Evolutionary conservation across 345 rosid genomes (phyloP).

Genomic region (Zanthoxylum bungeanum): DNA sequence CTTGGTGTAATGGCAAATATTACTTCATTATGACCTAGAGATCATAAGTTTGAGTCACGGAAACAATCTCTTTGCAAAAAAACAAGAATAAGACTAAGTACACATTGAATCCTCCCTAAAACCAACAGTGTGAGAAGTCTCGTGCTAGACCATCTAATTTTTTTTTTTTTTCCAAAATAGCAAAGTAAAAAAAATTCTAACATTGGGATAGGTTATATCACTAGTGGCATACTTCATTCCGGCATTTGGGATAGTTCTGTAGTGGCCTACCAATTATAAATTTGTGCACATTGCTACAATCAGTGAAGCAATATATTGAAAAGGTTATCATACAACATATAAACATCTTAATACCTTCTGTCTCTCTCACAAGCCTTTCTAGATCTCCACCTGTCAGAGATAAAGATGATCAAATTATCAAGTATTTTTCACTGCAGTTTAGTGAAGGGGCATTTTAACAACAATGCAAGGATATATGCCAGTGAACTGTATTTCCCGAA

Average conservation of each 20-base stretch:
- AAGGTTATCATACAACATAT: background rate
- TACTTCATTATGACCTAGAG: too few species aligned
- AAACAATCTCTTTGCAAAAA: too few species aligned
- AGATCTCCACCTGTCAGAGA: constrained; percentile 58
- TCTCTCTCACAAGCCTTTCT: constrained; percentile 72
- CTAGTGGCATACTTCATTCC: background rate
- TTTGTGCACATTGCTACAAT: background rate
- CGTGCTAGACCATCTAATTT: too few species aligned
- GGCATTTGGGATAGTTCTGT: too few species aligned
- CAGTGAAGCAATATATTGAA: background rate
- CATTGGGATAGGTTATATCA: background rate
- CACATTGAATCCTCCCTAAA: too few species aligned
- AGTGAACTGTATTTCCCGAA: background rate
- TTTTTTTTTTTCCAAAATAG: background rate
- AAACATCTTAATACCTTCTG: constrained; percentile 66
- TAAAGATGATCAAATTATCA: constrained; percentile 11
- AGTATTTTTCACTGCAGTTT: background rate
- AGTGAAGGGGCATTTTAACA: constrained; percentile 1
- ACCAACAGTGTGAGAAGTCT: too few species aligned
- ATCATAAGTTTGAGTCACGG: too few species aligned
- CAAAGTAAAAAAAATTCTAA: background rate
- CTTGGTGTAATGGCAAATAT: too few species aligned
- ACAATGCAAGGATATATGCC: background rate
- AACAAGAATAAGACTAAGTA: too few species aligned
- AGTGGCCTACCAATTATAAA: constrained; percentile 8